Evolutionary conservation across 768 basidiomycete genomes (phyloP), one percentile per base, ranked within the genome.

Genomic region (Suillus variegatus): DNA sequence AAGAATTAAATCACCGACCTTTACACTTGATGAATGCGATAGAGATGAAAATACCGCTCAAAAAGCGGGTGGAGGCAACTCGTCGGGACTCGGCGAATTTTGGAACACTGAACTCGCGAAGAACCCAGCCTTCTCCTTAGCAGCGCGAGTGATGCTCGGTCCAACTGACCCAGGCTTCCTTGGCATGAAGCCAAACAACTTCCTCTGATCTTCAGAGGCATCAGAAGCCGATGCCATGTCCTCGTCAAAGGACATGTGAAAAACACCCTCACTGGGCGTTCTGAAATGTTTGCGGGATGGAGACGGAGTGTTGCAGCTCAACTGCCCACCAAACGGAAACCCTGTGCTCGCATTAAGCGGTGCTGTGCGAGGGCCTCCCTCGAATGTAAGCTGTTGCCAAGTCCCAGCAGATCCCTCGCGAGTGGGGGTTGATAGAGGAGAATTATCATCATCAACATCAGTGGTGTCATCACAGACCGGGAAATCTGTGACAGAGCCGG

Each of bases 51-150:
- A 83, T 61, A 80, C 78, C 75, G 74, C 74, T 77, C 62, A 76
- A 73, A 90, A 88, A 68, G 82, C 79, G 63, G 90, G 90, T 66
- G 86, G 85, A 55, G 92, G 92, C 57, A 93, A 78, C 73, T 91
- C 91, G 66, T 93, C 92, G 61, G 92, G 92, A 71, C 88, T 92
- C 18, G 92, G 92, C 65, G 90, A 92, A 81, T 92, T 93, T 83
- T 93, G 92, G 86, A 92, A 93, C 72, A 83, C 81, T 40, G 91
- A 92, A 72, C 90, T 92, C 69, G 92, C 91, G 76, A 91, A 93
- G 73, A 86, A 91, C 9, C 84, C 84, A 36, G 78, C 75, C 66
- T 78, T 79, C 61, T 77, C 73, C 70, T 74, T 73, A 66, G 47
- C 69, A 66, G 65, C 67, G 66, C 73, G 74, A 44, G 69, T 60